phyloP scores from a whole-genome alignment of 805 yeast genomes.

The Ogataea methylovora region DNA sequence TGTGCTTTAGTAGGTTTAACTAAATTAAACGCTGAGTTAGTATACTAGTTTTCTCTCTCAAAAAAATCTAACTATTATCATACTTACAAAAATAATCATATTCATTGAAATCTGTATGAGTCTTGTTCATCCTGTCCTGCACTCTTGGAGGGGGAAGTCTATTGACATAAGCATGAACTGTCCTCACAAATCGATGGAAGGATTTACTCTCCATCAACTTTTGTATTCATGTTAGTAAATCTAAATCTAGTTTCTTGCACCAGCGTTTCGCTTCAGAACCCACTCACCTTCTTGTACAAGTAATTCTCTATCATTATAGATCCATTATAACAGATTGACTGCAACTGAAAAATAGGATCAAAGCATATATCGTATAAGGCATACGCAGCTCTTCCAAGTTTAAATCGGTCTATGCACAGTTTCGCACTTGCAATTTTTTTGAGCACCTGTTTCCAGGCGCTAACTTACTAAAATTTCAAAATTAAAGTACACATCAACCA shows the following conservation, averaged over 20 bases:
- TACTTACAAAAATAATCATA: constrained; percentile 12
- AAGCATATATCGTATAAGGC: no score
- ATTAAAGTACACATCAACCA: no score
- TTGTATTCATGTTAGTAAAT: neutral
- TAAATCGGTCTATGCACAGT: no score
- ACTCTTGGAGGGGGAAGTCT: constrained; percentile 42
- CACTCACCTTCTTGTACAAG: constrained; percentile 1
- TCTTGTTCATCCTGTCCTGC: constrained; percentile 12
- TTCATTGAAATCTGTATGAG: constrained; percentile 5
- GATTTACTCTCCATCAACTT: constrained; percentile 47
- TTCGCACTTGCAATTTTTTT: no score
- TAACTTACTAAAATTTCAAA: no score
- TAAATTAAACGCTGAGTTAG: constrained; percentile 5
- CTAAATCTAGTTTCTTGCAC: no score
- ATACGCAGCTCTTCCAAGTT: no score
- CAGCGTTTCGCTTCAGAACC: no score
- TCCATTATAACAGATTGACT: constrained; percentile 72
- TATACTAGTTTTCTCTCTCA: no score
- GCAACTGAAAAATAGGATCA: constrained; percentile 68
- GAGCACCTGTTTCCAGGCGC: no score
- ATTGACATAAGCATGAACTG: constrained; percentile 57
- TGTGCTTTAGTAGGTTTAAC: constrained; percentile 48
- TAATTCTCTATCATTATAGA: constrained; percentile 1
- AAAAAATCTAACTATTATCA: constrained; percentile 8
- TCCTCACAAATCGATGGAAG: constrained; percentile 57